Evolutionary conservation across 2,329 filamentous ascomycete genomes (phyloP), one percentile per base, ranked within the genome.

Genomic region (Botrytis hyacinthi): DNA sequence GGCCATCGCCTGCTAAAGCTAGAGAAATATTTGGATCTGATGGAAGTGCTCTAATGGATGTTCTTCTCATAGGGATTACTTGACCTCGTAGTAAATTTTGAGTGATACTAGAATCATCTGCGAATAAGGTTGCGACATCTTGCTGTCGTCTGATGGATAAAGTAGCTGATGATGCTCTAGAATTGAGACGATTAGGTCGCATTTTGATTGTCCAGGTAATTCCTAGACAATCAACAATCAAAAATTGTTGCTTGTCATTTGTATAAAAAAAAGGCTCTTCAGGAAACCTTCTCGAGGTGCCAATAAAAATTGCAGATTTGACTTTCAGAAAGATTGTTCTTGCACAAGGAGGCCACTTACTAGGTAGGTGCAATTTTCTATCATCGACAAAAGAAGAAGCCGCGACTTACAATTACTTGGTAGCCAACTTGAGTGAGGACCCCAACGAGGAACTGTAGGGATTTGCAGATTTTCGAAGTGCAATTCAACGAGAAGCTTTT

Each of bases 121-220:
- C 70, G 32, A 74, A 75, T 29, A 73, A 62, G 48, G 73, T 74
- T n/a, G 37, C 32, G 20, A 48, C 57, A 67, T 62, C 54, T 40
- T 74, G 75, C 66, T 69, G 75, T 40, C 73, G 66, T 46, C 71
- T 70, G 71, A 74, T 74, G 71, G 77, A 78, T 75, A 79, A 75
- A 62, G 74, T 74, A 76, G 74, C 73, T 74, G 77, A 80, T 63
- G 78, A 78, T 75, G 77, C 75, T n/a, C 76, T 75, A 71, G 76
- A 75, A 65, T 74, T 76, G 76, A 80, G 75, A 76, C 59, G 75
- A 72, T 71, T 74, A 54, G 80, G 73, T 76, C 80, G 79, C 81
- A 83, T 82, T 75, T 70, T 74, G 73, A 60, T 67, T 73, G 37
- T 18, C 61, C 46, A 71, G 73, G 59, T 72, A 42, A 26, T 48